These are phyloP conservation scores for Thelephora terrestris DNA, from an alignment of 1,284 basidiomycete genomes.

Conservation along the genomic window DNA sequence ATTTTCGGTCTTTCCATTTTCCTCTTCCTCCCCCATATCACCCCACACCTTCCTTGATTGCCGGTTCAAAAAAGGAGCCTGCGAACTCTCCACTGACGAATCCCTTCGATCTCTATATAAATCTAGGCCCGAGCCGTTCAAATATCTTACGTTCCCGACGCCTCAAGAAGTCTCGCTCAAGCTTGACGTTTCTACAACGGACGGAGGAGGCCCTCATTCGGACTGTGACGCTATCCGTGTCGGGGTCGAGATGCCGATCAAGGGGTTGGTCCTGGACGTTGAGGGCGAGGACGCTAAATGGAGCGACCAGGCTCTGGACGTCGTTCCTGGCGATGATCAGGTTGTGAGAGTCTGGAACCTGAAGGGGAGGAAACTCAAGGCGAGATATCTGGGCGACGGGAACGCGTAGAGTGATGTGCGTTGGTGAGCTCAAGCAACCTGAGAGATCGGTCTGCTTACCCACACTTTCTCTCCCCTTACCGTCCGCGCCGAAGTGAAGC, in stretches of 20 bases:
- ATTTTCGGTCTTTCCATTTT: background rate
- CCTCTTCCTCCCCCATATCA: constrained; percentile 4
- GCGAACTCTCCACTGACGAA: background rate
- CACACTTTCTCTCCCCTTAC: too few species aligned
- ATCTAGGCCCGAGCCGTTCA: constrained; percentile 81
- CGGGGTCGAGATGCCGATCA: constrained; percentile 61
- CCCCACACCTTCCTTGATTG: background rate
- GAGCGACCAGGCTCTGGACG: constrained; percentile 82
- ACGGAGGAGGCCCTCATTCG: constrained; percentile 1
- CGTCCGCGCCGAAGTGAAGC: too few species aligned
- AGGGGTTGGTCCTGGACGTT: constrained; percentile 75
- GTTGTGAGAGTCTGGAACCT: constrained; percentile 54
- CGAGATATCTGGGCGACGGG: constrained; percentile 68
- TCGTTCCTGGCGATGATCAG: constrained; percentile 77
- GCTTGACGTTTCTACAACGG: constrained; percentile 25
- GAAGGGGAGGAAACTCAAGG: constrained; percentile 50
- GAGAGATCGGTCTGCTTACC: too few species aligned
- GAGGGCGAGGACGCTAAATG: constrained; percentile 63
- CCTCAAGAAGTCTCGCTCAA: constrained; percentile 46
- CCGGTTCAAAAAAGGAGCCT: background rate
- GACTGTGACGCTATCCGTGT: constrained; percentile 58
- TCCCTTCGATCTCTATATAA: background rate
- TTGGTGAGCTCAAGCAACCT: background rate
- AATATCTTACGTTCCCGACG: constrained; percentile 76
- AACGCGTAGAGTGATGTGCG: constrained; percentile 40